A percentile compares a stretch with the other conserved stretches of the same genome.
Conservation (phyloP, 1,139 yeast species). For the Protomyces inouyei region DNA sequence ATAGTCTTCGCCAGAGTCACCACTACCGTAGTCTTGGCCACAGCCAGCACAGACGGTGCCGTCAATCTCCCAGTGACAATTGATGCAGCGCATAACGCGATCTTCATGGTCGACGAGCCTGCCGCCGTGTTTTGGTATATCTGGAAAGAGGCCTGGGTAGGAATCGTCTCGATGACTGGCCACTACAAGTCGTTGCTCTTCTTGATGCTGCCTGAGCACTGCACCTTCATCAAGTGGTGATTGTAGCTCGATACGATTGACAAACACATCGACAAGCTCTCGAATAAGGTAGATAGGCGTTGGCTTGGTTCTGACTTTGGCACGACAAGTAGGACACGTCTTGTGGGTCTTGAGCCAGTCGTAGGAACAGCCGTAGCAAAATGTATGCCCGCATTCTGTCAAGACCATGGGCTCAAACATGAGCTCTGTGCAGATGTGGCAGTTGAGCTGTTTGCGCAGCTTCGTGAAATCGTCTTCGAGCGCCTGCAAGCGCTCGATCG, state of each 20-base stretch:
- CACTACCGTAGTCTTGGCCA: not conserved
- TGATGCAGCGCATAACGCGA: slow-evolving; percentile 23
- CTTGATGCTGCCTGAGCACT: not conserved
- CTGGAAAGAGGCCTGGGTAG: slow-evolving; percentile 18
- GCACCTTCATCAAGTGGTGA: slow-evolving; percentile 10
- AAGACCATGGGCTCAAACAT: slow-evolving; percentile 15
- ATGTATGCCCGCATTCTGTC: slow-evolving; percentile 22
- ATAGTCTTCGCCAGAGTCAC: not conserved
- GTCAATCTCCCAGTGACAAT: slow-evolving; percentile 27
- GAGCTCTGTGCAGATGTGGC: slow-evolving; percentile 26
- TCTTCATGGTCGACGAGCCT: slow-evolving; percentile 18
- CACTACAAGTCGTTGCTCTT: slow-evolving; percentile 7
- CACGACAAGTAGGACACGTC: slow-evolving; percentile 28
- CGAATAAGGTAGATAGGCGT: slow-evolving; percentile 4
- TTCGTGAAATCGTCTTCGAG: not conserved
- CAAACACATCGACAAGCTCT: slow-evolving; percentile 15
- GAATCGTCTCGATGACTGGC: slow-evolving; percentile 4
- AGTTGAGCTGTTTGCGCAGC: slow-evolving; percentile 7
- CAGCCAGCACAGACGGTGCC: not conserved
- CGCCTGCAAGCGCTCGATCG: not conserved
- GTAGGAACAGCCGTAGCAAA: slow-evolving; percentile 23
- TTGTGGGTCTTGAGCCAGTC: slow-evolving; percentile 24
- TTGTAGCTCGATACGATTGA: not conserved
- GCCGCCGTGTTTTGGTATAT: not conserved
- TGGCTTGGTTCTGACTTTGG: slow-evolving; percentile 9